phyloP scores from a whole-genome alignment of 371 early-diverging fungal species.

The Zancudomyces culisetae region DNA sequence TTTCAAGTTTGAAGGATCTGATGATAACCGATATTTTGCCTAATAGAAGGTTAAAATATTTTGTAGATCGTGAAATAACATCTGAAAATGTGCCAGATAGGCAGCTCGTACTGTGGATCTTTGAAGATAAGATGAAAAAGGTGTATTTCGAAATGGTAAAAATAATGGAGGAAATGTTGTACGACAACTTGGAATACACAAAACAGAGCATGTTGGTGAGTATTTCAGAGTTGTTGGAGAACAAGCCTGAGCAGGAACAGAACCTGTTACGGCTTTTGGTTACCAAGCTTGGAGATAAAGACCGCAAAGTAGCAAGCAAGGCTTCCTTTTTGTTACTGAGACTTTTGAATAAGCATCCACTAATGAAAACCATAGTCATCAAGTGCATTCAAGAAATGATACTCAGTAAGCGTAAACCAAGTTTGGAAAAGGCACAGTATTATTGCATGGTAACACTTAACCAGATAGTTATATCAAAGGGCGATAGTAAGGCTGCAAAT shows the following conservation, averaged over 20 bases:
- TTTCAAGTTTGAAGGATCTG: constrained; percentile 79
- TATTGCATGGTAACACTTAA: constrained; percentile 74
- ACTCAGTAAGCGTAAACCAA: constrained; percentile 40
- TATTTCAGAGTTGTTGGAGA: constrained; percentile 51
- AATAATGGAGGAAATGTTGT: constrained; percentile 59
- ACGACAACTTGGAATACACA: constrained; percentile 68
- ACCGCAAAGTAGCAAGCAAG: constrained; percentile 71
- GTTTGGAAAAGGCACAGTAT: constrained; percentile 57
- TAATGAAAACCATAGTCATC: constrained; percentile 74
- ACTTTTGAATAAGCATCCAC: constrained; percentile 54
- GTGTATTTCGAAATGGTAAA: constrained; percentile 70
- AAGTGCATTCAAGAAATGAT: constrained; percentile 70
- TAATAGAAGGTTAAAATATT: constrained; percentile 71
- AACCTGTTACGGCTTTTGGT: constrained; percentile 75
- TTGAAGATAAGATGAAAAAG: constrained; percentile 84
- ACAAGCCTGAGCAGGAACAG: constrained; percentile 89
- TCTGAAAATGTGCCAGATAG: constrained; percentile 34
- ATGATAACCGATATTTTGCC: constrained; percentile 56
- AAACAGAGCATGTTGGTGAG: constrained; percentile 52
- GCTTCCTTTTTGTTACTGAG: constrained; percentile 53
- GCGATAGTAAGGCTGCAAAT: constrained; percentile 54
- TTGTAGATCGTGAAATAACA: constrained; percentile 64
- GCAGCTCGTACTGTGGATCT: constrained; percentile 72
- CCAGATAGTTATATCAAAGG: constrained; percentile 63
- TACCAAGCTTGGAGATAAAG: constrained; percentile 88